Evolutionary conservation across 345 rosid genomes (phyloP).

Genomic region (Eucalyptus cloeziana): DNA sequence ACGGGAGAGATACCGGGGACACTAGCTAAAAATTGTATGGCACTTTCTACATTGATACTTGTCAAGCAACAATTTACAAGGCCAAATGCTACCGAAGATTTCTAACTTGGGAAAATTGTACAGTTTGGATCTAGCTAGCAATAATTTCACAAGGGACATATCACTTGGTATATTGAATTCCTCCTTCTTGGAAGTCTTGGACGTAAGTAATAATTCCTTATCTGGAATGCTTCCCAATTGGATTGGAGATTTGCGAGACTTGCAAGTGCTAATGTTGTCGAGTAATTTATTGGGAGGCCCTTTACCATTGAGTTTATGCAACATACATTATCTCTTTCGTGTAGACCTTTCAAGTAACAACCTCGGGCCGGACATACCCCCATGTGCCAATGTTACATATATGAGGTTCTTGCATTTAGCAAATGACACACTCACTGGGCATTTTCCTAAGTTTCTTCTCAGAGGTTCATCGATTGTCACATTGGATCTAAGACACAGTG

Average conservation of each 20-base stretch:
- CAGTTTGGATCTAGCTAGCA: background rate
- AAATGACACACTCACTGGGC: background rate
- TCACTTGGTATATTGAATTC: background rate
- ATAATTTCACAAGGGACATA: background rate
- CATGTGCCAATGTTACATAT: background rate
- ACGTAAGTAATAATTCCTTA: constrained; percentile 5
- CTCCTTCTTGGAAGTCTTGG: background rate
- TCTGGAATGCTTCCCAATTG: constrained; percentile 1
- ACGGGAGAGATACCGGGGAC: too few relatives aligned
- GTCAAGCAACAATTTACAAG: background rate
- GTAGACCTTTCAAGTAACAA: constrained; percentile 1
- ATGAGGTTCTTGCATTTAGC: background rate
- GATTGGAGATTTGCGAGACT: background rate
- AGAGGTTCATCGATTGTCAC: background rate
- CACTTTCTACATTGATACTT: background rate
- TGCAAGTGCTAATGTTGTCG: background rate
- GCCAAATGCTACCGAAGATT: background rate
- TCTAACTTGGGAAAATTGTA: background rate
- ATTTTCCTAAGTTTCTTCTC: background rate
- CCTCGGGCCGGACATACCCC: background rate
- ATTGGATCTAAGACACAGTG: background rate
- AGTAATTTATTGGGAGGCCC: background rate
- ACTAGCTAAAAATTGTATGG: too few relatives aligned
- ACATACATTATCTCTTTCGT: fast-evolving
- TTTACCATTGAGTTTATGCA: background rate